Base-by-base conservation (phyloP, 208 protist species). In the Lotmaria passim region DNA sequence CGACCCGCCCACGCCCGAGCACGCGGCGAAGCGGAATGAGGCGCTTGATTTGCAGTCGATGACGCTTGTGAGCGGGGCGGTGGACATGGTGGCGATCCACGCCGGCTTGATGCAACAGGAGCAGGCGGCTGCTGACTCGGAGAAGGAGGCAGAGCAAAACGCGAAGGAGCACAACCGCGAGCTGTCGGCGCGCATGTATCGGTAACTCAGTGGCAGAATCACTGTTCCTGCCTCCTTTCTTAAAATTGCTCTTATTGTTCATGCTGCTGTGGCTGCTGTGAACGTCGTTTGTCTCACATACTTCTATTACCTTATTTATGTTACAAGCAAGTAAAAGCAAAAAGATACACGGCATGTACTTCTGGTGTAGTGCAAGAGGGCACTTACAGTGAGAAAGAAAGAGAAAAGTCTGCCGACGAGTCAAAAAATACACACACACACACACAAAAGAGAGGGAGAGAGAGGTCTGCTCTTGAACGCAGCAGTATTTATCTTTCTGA, bases 21-120 rank as follows among this genome's bases (percentile, higher is more conserved):
- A 96, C 59, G 75, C 53, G 11, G 66, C 61, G 12, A 80, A 82
- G 65, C 68, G 75, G 7, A 76, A 90, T 24, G 48, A 84, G 34
- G 60, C 77, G 23, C 19, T 88, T 19, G 67, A 91, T 23, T 36
- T 96, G 69, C 89, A 91, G 64, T 91, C 85, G 44, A 93, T 95
- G 78, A 89, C 77, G 17, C 75, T 93, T 64, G 64, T 90, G 8
- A 46, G 77, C 5, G 79, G 78, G 15, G 68, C 60, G 26, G 86
- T 96, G 15, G 78, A 89, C 53, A 91, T 96, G 82, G 63, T 60
- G 7, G 61, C 51, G 15, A 61, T 95, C 10, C 63, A 89, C 75
- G 61, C 50, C 12, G 50, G 21, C 1, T 23, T 93, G 14, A 53
- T 80, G 23, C 73, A 60, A 41, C 61, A 71, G 38, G 75, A 79